Evolutionary conservation across 2,329 filamentous ascomycete genomes (phyloP).

Genomic region (Sarocladium strictum): DNA sequence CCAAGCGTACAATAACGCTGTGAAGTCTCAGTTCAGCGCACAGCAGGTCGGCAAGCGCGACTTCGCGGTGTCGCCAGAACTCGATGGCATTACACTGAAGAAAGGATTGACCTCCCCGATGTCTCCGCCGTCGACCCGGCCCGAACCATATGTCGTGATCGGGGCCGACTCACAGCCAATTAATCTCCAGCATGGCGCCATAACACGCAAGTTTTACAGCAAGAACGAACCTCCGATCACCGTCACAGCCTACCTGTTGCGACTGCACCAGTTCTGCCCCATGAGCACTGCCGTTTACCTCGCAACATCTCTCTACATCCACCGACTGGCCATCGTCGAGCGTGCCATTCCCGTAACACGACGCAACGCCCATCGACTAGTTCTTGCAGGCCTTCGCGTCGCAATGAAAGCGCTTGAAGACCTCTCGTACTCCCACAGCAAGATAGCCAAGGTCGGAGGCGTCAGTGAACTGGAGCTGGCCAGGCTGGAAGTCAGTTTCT

Average conservation of each 20-base stretch:
- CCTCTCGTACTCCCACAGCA: constrained; percentile 75
- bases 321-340: constrained; percentile 72
- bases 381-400: constrained; percentile 77
- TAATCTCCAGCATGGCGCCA: constrained; percentile 73
- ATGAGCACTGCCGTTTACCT: constrained; percentile 93
- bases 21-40: constrained; percentile 20
- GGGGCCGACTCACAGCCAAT: constrained; percentile 67
- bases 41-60: constrained; percentile 17
- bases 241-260: constrained; percentile 76
- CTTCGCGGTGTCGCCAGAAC: constrained; percentile 21
- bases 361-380: constrained; percentile 78
- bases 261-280: constrained; percentile 85
- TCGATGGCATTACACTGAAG: constrained; percentile 52
- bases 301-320: constrained; percentile 81
- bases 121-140: constrained; percentile 17
- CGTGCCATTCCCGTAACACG: constrained; percentile 73
- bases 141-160: constrained; percentile 51
- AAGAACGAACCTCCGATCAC: constrained; percentile 79
- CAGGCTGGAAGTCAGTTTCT: constrained; percentile 82
- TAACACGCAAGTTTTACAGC: constrained; percentile 89
- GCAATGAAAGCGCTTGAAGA: constrained; percentile 97
- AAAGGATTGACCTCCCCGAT: constrained; percentile 24
- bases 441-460: constrained; percentile 82
- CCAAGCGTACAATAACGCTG: constrained; percentile 21
- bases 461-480: constrained; percentile 78